Evolutionary conservation across 2,329 filamentous ascomycete genomes (phyloP).

Genomic region (Epichloe sylvatica): DNA sequence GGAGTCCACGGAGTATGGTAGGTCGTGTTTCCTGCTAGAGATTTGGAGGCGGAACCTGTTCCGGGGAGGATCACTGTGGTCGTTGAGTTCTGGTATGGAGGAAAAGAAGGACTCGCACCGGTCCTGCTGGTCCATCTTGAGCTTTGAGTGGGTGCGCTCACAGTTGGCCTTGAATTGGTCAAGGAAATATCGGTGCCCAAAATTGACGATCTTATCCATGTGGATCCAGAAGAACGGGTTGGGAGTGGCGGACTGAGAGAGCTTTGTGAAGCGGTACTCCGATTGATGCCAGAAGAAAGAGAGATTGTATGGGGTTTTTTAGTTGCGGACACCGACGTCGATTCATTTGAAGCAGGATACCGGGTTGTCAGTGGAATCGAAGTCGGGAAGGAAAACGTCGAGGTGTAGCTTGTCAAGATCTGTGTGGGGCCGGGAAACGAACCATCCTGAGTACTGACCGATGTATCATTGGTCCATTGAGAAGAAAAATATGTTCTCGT

Average conservation of each 20-base stretch:
- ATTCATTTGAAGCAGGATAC: not conserved
- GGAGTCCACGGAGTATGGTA: slow-evolving; percentile 1
- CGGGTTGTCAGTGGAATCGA: not conserved
- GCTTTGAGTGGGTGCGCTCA: not conserved
- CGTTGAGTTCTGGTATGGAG: slow-evolving; percentile 4
- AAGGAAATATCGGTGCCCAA: not conserved
- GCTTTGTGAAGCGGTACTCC: not conserved
- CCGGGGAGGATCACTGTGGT: slow-evolving; percentile 11
- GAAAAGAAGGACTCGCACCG: not conserved
- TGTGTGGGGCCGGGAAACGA: not conserved
- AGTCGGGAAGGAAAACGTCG: not conserved
- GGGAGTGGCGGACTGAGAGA: not conserved
- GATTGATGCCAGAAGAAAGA: not conserved
- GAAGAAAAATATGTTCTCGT: slow-evolving; percentile 4
- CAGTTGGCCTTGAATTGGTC: not conserved
- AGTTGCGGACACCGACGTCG: not conserved
- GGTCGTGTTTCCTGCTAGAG: not conserved
- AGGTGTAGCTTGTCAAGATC: not conserved
- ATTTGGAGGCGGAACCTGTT: not conserved
- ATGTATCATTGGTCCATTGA: slow-evolving; percentile 2
- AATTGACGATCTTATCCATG: slow-evolving; percentile 2
- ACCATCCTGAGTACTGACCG: not conserved
- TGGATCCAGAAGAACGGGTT: not conserved
- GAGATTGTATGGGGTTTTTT: not conserved
- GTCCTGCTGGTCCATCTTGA: not conserved